Evolutionary conservation across 2,329 filamentous ascomycete genomes (phyloP).

Genomic region (Cladosporium velox): DNA sequence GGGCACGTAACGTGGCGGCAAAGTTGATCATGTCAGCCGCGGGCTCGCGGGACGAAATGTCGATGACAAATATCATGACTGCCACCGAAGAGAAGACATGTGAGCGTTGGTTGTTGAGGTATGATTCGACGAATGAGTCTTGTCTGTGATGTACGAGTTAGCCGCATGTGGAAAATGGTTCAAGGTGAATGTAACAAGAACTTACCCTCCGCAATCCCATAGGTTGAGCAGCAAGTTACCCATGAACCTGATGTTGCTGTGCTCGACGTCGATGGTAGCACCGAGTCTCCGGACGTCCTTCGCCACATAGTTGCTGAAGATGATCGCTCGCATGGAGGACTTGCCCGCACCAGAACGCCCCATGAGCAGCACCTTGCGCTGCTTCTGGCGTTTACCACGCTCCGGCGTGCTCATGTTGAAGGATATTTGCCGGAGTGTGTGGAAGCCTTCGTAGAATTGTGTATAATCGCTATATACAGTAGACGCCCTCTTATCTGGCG

Average conservation of each 20-base stretch:
- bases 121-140: constrained; percentile 98
- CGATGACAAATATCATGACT: constrained; percentile 98
- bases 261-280: constrained; percentile 96
- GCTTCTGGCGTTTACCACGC: constrained; percentile 52
- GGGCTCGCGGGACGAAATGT: constrained; percentile 94
- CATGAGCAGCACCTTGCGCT: constrained; percentile 60
- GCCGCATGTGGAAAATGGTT: background rate
- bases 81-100: constrained; percentile 97
- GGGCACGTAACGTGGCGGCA: constrained; percentile 81
- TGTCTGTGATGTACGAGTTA: constrained; percentile 58
- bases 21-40: constrained; percentile 92
- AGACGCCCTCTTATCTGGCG: constrained; percentile 8
- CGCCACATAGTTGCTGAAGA: constrained; percentile 98
- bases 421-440: background rate
- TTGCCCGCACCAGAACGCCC: constrained; percentile 97
- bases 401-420: constrained; percentile 33
- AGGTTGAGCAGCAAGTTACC: constrained; percentile 96
- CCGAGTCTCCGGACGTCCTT: constrained; percentile 90
- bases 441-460: background rate
- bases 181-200: constrained; percentile 13
- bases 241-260: constrained; percentile 98
- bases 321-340: constrained; percentile 97
- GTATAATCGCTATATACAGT: background rate
- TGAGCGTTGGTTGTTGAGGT: constrained; percentile 89
- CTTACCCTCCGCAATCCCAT: constrained; percentile 93